Evolutionary conservation across 805 yeast genomes (phyloP), one percentile per base, ranked within the genome.

Genomic region (Yarrowia alimentaria): DNA sequence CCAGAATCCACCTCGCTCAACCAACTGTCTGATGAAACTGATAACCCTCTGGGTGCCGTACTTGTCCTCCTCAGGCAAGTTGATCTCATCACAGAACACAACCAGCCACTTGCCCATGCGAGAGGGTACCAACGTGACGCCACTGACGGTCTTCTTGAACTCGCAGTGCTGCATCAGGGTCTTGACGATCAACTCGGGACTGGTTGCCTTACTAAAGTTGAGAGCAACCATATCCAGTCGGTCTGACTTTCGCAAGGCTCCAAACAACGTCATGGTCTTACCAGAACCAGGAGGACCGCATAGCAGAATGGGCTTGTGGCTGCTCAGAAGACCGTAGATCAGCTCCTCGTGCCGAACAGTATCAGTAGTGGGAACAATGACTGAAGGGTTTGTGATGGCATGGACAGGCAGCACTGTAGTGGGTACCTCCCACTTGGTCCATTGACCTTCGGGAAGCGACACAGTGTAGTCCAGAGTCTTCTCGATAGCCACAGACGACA

Each of bases 271-370:
- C 98, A 91, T 90, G 0, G 98, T 90, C 62, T 91, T 91, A 53
- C 98, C 98, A 0, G 96, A 84, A 4, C 98, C 98, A 0, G 98
- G 97, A 0, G 98, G 98, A 2, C 98, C 98, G 66, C 96, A 88
- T 17, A 91, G 70, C 20, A 91, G 70, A 13, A 87, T 63, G 0
- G 94, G 79, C 30, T 68, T 68, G 50, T 76, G 81, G 35, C 77
- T 77, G 25, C 71, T 69, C 28, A 90, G 59, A 2, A 85, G 63
- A 0, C 80, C 69, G 51, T 73, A 75, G 1, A 91, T 71, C 9
- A 85, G 59, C 1, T 68, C 62, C 54, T 86, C 91, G 53, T 85
- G 85, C 52, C 80, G 72, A 1, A 74, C 62, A 0, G 96, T 89
- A 57, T 89, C 97, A 1, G 77, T 60, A 0, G 98, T 91, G 0